These are phyloP conservation scores for Lactarius evosmus DNA, from an alignment of 768 basidiomycete genomes.

Conservation along the genomic window DNA sequence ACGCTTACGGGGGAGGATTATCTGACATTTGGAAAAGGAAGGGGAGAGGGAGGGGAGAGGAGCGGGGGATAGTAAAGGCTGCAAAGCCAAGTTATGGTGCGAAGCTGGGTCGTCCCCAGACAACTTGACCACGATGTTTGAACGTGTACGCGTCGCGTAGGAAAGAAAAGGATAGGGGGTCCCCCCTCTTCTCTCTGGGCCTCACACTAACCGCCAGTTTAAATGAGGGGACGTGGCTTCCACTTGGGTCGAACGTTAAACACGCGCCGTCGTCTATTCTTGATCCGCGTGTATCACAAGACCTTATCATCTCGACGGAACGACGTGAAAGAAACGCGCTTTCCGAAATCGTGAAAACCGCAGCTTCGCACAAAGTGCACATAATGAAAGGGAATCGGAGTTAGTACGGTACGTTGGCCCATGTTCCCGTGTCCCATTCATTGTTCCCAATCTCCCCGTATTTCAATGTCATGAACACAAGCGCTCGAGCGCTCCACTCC, in stretches of 20 bases:
- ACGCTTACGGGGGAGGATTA: slow-evolving; percentile 18
- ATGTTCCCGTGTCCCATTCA: neutral
- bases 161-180: slow-evolving; percentile 1
- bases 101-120: neutral
- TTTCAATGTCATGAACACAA: neutral
- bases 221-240: slow-evolving; percentile 4
- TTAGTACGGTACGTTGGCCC: neutral
- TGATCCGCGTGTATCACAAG: slow-evolving; percentile 1
- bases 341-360: neutral
- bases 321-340: neutral
- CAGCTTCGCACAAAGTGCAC: neutral
- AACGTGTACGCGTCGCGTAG: slow-evolving; percentile 5
- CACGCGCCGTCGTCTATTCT: neutral
- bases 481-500: too few species aligned
- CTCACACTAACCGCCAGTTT: neutral
- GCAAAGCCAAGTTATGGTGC: slow-evolving; percentile 1
- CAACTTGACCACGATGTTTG: neutral
- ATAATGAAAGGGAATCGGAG: neutral
- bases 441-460: neutral
- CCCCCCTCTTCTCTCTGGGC: neutral
- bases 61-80: neutral
- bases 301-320: neutral
- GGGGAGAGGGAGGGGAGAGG: neutral
- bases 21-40: slow-evolving; percentile 9
- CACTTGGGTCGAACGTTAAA: slow-evolving; percentile 6